These are phyloP conservation scores for Eudorina sp. DNA, from an alignment of 139 green algal genomes.

Conservation along the genomic window DNA sequence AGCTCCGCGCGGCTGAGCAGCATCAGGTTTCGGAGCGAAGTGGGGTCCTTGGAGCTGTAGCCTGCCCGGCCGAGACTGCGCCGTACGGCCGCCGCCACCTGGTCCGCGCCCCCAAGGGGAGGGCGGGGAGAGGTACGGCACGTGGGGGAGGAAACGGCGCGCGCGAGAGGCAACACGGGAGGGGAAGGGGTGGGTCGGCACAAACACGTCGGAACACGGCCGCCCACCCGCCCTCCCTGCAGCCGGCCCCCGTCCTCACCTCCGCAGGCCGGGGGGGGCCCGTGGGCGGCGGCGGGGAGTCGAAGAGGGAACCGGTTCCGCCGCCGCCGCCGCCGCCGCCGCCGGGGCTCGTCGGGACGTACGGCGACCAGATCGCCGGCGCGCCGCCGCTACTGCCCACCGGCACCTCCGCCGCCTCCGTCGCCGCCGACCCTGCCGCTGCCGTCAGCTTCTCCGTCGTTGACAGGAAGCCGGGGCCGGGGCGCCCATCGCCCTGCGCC, in stretches of 20 bases:
- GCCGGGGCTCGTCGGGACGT: no score
- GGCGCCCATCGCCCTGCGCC: neutral
- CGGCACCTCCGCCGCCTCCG: neutral
- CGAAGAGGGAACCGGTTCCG: neutral
- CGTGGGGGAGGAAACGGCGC: no score
- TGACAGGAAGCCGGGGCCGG: neutral
- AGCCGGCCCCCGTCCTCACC: neutral
- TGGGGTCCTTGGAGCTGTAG: slow-evolving; percentile 12
- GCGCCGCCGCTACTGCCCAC: neutral
- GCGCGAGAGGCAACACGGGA: no score
- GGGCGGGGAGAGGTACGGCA: neutral
- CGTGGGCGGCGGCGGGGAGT: neutral
- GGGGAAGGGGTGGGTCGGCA: no score
- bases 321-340: neutral
- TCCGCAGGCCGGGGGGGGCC: neutral
- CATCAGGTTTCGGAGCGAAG: neutral
- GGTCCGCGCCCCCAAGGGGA: neutral
- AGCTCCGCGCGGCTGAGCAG: slow-evolving; percentile 24
- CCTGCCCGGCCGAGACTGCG: neutral
- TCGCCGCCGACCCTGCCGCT: no score
- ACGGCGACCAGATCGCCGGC: no score
- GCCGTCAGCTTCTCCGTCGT: neutral
- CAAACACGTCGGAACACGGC: no score
- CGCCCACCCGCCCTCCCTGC: no score
- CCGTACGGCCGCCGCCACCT: slow-evolving; percentile 24